Evolutionary conservation across 345 rosid species (phyloP).

Genomic region (Eucalyptus tenuipes): DNA sequence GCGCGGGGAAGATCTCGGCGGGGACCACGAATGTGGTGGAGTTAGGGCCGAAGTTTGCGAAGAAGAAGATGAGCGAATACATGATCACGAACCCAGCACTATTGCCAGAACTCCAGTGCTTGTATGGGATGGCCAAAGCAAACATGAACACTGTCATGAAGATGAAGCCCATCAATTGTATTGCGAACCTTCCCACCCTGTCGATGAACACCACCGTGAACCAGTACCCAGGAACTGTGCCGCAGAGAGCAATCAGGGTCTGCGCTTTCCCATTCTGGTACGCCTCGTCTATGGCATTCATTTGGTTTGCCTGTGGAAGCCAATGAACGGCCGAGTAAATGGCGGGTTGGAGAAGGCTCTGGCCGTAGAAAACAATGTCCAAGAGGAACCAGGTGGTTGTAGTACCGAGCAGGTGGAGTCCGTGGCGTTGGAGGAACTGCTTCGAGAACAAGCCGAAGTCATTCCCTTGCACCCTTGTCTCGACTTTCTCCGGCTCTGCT

Average conservation of each 20-base stretch:
- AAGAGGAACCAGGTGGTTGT: conserved; percentile 28
- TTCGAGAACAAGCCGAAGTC: conserved; percentile 3
- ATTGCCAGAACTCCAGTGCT: background rate
- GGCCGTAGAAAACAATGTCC: conserved; percentile 9
- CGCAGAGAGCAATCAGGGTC: conserved; percentile 2
- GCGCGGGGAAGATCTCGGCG: background rate
- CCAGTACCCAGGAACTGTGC: conserved; percentile 7
- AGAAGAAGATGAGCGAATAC: background rate
- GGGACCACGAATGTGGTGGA: conserved; percentile 1
- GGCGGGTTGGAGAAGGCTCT: conserved; percentile 24
- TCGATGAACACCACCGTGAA: conserved; percentile 3
- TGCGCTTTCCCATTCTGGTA: background rate
- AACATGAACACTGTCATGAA: conserved; percentile 1
- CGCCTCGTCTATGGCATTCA: background rate
- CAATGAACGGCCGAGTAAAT: background rate
- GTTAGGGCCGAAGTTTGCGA: background rate
- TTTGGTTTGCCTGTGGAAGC: background rate
- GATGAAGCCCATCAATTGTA: conserved; percentile 1
- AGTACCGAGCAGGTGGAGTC: conserved; percentile 29
- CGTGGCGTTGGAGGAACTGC: conserved; percentile 18
- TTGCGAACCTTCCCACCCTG: background rate
- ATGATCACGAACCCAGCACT: background rate
- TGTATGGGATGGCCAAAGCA: background rate
- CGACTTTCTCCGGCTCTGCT: background rate
- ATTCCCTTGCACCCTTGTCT: background rate